phyloP scores from a whole-genome alignment of 805 yeast species.

The Kockiozyma suomiensis region DNA sequence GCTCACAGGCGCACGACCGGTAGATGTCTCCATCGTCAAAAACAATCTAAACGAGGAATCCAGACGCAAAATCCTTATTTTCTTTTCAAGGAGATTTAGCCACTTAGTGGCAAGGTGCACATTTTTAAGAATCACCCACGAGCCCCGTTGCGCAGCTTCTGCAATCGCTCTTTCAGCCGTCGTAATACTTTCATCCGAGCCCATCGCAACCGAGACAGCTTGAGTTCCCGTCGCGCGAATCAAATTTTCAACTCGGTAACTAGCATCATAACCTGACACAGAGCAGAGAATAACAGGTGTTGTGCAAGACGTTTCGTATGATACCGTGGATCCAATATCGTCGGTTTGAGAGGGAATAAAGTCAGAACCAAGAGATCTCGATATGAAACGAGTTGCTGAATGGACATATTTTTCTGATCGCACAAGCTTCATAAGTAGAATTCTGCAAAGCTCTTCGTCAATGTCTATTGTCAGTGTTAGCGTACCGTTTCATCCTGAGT shows the following conservation, averaged over 20 bases:
- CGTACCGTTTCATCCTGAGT: not conserved
- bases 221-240: slow-evolving; percentile 43
- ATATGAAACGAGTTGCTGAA: slow-evolving; percentile 10
- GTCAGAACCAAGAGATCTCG: slow-evolving; percentile 6
- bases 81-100: slow-evolving; percentile 58
- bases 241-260: slow-evolving; percentile 52
- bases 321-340: slow-evolving; percentile 31
- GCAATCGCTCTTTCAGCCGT: slow-evolving; percentile 59
- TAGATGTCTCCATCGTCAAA: slow-evolving; percentile 58
- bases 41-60: slow-evolving; percentile 56
- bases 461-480: slow-evolving; percentile 4
- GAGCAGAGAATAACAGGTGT: slow-evolving; percentile 58
- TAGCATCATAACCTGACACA: slow-evolving; percentile 68
- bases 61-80: slow-evolving; percentile 43
- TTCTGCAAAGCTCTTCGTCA: slow-evolving; percentile 15
- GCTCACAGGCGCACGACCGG: slow-evolving; percentile 52
- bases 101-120: slow-evolving; percentile 71
- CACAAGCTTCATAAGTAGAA: slow-evolving; percentile 23
- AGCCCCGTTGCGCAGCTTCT: slow-evolving; percentile 51
- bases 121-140: slow-evolving; percentile 81
- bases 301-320: slow-evolving; percentile 22
- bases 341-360: slow-evolving; percentile 2
- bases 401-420: slow-evolving; percentile 26
- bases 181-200: slow-evolving; percentile 65
- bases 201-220: slow-evolving; percentile 62